Conservation (phyloP, 2,329 filamentous ascomycete species). For the Lasiodiplodia hormozganensis region DNA sequence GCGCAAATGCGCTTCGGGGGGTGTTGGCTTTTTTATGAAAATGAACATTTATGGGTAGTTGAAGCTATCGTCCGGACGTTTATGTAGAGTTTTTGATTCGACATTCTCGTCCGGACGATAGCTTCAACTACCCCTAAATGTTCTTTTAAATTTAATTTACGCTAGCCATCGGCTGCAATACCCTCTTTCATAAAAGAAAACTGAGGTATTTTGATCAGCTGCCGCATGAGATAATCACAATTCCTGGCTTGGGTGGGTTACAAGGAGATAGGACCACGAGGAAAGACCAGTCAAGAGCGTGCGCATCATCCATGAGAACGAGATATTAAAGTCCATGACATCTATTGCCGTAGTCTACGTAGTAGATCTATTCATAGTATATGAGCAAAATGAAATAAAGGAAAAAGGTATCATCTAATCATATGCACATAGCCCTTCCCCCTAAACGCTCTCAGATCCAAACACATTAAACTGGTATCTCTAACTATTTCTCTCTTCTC, state of each 20-base stretch:
- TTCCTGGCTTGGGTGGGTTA: not conserved
- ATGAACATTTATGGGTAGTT: too few species aligned
- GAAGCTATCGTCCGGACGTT: too few species aligned
- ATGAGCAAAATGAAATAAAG: not conserved
- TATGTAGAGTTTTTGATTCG: too few species aligned
- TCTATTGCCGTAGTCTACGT: slow-evolving; percentile 11
- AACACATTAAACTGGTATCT: not conserved
- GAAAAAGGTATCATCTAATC: slow-evolving; percentile 18
- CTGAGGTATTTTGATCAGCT: too few species aligned
- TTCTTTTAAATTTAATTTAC: too few species aligned
- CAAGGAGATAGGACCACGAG: not conserved
- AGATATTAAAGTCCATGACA: not conserved
- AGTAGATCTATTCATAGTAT: not conserved
- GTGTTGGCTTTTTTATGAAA: too few species aligned
- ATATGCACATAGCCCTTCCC: not conserved
- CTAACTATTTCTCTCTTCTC: not conserved
- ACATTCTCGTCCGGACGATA: too few species aligned
- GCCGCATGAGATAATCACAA: too few species aligned
- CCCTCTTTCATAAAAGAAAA: too few species aligned
- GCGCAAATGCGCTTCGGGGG: too few species aligned
- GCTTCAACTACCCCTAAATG: too few species aligned
- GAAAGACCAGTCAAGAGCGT: not conserved
- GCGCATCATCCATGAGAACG: not conserved
- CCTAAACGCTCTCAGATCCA: not conserved
- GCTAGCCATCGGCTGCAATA: too few species aligned